A percentile compares a stretch with the other conserved stretches of the same genome.
phyloP scores from a whole-genome alignment of 2,329 filamentous ascomycete genomes.

The Aspergillus quadrilineatus region DNA sequence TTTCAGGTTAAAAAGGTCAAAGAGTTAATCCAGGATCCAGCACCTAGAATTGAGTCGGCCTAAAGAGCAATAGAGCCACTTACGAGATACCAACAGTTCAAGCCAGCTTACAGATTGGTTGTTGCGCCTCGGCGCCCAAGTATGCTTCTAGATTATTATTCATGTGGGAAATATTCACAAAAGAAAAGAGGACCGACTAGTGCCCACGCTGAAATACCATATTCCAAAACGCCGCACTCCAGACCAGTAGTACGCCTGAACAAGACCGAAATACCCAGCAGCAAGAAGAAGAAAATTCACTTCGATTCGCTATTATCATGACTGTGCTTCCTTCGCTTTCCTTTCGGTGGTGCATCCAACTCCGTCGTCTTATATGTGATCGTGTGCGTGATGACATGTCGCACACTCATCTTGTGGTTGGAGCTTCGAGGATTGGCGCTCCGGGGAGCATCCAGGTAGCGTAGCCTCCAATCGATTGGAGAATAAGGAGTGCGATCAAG shows the following conservation, averaged over 20 bases:
- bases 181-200: slow-evolving; percentile 8
- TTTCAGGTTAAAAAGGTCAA: neutral
- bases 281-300: slow-evolving; percentile 1
- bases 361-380: slow-evolving; percentile 77
- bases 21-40: neutral
- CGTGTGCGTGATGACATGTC: slow-evolving; percentile 90
- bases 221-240: slow-evolving; percentile 11
- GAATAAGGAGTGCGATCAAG: slow-evolving; percentile 72
- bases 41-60: too few species aligned
- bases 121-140: slow-evolving; percentile 1
- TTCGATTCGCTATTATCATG: slow-evolving; percentile 9
- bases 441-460: slow-evolving; percentile 61
- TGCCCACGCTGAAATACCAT: slow-evolving; percentile 7
- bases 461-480: slow-evolving; percentile 74
- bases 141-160: slow-evolving; percentile 13
- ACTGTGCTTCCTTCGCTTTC: slow-evolving; percentile 74
- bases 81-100: neutral
- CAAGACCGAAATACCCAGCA: neutral
- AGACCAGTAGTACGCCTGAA: slow-evolving; percentile 6
- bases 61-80: neutral
- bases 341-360: slow-evolving; percentile 86
- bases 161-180: slow-evolving; percentile 8
- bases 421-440: slow-evolving; percentile 50
- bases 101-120: neutral
- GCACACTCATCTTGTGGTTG: slow-evolving; percentile 64